phyloP scores from a whole-genome alignment of 768 basidiomycete genomes.

The Auricularia cornea region DNA sequence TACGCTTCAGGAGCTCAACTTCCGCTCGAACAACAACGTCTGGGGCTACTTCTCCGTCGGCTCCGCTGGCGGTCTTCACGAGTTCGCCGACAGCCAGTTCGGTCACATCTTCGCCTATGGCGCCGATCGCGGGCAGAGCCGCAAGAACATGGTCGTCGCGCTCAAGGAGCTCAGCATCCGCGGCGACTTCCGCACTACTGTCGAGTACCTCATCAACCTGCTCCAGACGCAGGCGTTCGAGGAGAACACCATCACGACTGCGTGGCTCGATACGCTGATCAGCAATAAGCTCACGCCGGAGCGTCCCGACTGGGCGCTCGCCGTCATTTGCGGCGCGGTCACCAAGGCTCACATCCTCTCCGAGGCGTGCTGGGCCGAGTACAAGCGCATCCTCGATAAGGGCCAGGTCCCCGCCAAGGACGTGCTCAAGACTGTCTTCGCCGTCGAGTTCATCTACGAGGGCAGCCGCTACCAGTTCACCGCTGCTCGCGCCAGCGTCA shows the following conservation, averaged over 20 bases:
- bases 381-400: slow-evolving; percentile 93
- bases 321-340: slow-evolving; percentile 93
- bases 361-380: slow-evolving; percentile 84
- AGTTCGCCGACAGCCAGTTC: slow-evolving; percentile 98
- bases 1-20: slow-evolving; percentile 95
- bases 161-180: slow-evolving; percentile 97
- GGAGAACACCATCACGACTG: slow-evolving; percentile 96
- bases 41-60: slow-evolving; percentile 99
- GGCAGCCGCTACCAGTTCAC: slow-evolving; percentile 93
- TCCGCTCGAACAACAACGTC: slow-evolving; percentile 97
- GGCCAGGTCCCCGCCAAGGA: slow-evolving; percentile 96
- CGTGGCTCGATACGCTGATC: slow-evolving; percentile 96
- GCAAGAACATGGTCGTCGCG: slow-evolving; percentile 99
- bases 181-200: slow-evolving; percentile 96
- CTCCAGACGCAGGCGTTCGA: slow-evolving; percentile 93
- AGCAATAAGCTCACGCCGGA: slow-evolving; percentile 96
- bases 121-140: slow-evolving; percentile 85
- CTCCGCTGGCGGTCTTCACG: slow-evolving; percentile 92
- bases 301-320: slow-evolving; percentile 84
- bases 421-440: slow-evolving; percentile 92
- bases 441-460: slow-evolving; percentile 96
- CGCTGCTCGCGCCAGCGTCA: slow-evolving; percentile 80
- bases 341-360: slow-evolving; percentile 89
- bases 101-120: slow-evolving; percentile 99
- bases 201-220: slow-evolving; percentile 98